Evolutionary conservation across 495 filamentous ascomycete genomes (phyloP).

Genomic region (Neurospora tetrasperma): DNA sequence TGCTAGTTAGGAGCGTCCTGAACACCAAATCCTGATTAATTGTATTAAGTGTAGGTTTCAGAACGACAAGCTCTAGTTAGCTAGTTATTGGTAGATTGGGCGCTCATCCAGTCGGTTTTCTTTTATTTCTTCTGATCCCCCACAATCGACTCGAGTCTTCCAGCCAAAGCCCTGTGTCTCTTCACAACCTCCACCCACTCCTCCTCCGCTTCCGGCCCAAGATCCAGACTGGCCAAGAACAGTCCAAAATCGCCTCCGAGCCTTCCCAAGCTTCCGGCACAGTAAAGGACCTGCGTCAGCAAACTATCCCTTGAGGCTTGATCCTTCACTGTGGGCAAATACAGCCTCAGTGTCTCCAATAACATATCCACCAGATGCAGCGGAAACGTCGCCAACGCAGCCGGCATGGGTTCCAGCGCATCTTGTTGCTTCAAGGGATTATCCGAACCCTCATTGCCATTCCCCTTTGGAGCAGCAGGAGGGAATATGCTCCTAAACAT

Average conservation of each 20-base stretch:
- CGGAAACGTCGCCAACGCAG: conserved; percentile 74
- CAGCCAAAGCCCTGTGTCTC: conserved; percentile 79
- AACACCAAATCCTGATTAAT: not conserved
- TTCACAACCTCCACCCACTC: conserved; percentile 91
- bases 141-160: conserved; percentile 75
- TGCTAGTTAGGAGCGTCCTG: not conserved
- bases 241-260: conserved; percentile 90
- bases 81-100: not conserved
- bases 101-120: not conserved
- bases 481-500: conserved; percentile 89
- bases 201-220: conserved; percentile 44
- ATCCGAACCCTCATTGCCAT: not conserved
- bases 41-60: not conserved
- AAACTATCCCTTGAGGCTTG: conserved; percentile 71
- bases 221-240: conserved; percentile 59
- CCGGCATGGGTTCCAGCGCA: conserved; percentile 58
- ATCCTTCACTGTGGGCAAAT: conserved; percentile 78
- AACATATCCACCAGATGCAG: conserved; percentile 76
- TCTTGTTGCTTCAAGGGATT: conserved; percentile 26
- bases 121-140: conserved; percentile 31
- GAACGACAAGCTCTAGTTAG: not conserved
- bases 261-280: conserved; percentile 83
- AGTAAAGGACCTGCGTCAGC: conserved; percentile 91
- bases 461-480: conserved; percentile 19
- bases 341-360: conserved; percentile 62